phyloP scores from a whole-genome alignment of 352 stramenopile genomes.

The Phytopythium kandeliae region DNA sequence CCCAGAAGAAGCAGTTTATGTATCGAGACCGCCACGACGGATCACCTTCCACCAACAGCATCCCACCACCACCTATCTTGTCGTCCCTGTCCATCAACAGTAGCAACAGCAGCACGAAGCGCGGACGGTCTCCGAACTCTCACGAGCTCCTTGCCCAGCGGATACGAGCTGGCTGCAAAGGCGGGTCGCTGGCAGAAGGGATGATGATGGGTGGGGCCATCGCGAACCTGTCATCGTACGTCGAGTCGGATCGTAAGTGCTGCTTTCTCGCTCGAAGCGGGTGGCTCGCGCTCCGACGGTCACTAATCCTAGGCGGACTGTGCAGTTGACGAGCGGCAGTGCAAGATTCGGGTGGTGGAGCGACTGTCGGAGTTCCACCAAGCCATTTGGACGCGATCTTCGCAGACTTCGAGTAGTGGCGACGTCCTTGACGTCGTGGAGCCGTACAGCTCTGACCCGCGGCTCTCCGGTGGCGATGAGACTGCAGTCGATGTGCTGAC shows the following conservation, averaged over 20 bases:
- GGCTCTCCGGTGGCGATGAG: not conserved
- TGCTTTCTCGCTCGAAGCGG: no score
- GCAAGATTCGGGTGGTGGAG: constrained; percentile 85
- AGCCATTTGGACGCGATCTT: constrained; percentile 49
- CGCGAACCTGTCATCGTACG: constrained; percentile 54
- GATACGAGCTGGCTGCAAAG: constrained; percentile 8
- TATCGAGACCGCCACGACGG: constrained; percentile 42
- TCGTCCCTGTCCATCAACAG: constrained; percentile 2
- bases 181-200: not conserved
- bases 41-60: not conserved
- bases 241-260: constrained; percentile 59
- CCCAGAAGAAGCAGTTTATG: constrained; percentile 41
- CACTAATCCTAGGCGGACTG: constrained; percentile 4
- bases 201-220: constrained; percentile 14
- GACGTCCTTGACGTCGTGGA: not conserved
- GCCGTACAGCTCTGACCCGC: not conserved
- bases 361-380: constrained; percentile 79
- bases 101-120: constrained; percentile 27
- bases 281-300: no score
- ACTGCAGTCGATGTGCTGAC: not conserved
- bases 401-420: not conserved
- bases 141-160: constrained; percentile 5
- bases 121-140: constrained; percentile 35
- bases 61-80: not conserved
- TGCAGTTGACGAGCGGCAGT: constrained; percentile 84